A percentile compares a stretch with the other conserved stretches of the same genome.
These are phyloP conservation scores for Niveomyces coronatus DNA, from an alignment of 2,329 filamentous ascomycete species.

Conservation along the genomic window DNA sequence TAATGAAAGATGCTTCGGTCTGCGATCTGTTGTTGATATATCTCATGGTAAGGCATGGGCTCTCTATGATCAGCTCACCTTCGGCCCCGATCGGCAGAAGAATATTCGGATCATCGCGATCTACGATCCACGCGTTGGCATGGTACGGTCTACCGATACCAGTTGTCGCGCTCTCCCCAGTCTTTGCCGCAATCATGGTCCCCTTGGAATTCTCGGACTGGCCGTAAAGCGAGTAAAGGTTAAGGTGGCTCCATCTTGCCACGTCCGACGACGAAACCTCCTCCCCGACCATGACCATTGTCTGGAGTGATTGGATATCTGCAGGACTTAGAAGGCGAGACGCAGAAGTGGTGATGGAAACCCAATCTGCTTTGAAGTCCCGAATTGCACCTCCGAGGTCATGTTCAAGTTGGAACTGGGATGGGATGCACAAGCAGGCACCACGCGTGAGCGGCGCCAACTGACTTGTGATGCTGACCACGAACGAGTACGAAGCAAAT, in stretches of 20 bases:
- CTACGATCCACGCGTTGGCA: constrained; percentile 4
- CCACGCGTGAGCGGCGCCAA: constrained; percentile 1
- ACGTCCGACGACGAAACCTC: not conserved
- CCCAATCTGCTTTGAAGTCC: not conserved
- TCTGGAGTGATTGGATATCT: not conserved
- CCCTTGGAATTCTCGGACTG: constrained; percentile 4
- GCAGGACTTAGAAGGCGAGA: not conserved
- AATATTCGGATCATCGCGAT: not conserved
- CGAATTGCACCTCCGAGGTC: not conserved
- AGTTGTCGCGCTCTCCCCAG: not conserved
- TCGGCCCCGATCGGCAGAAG: not conserved
- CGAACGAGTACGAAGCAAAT: constrained; percentile 1
- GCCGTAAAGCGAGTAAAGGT: constrained; percentile 4
- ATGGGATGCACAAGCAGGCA: constrained; percentile 1
- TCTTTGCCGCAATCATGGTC: not conserved
- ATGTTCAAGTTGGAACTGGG: not conserved
- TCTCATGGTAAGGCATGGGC: not conserved
- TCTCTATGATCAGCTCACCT: constrained; percentile 2
- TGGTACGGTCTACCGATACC: not conserved
- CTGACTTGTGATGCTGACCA: constrained; percentile 4
- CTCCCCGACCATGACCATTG: constrained; percentile 4
- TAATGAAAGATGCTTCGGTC: not conserved
- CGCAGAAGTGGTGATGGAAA: constrained; percentile 1
- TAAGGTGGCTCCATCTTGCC: constrained; percentile 3
- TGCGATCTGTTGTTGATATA: not conserved